Evolutionary conservation across 805 yeast genomes (phyloP).

Genomic region (Lachancea lanzarotensis): DNA sequence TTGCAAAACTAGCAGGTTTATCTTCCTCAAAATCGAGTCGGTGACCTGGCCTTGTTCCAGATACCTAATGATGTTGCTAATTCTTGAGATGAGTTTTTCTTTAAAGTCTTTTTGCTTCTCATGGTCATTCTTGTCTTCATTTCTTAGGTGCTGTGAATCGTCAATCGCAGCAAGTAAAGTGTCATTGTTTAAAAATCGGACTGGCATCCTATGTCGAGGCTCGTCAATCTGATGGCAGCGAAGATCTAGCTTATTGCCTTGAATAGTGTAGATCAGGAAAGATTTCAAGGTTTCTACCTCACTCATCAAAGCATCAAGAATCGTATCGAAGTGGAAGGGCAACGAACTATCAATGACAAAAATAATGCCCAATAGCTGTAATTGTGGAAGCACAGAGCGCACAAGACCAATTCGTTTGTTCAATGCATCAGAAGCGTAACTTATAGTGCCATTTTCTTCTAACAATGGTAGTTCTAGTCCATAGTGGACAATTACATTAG

Average conservation of each 20-base stretch:
- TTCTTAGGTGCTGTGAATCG: background rate
- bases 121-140: background rate
- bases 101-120: constrained; percentile 4
- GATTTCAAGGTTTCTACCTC: background rate
- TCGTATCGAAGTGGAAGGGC: background rate
- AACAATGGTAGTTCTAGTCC: constrained; percentile 1
- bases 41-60: constrained; percentile 9
- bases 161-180: background rate
- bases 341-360: background rate
- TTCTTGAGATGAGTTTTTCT: constrained; percentile 11
- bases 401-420: constrained; percentile 1
- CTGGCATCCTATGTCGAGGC: background rate
- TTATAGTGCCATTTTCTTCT: background rate
- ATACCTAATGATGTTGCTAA: constrained; percentile 19
- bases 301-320: background rate
- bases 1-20: constrained; percentile 19
- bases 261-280: constrained; percentile 1
- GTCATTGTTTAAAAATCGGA: background rate
- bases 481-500: background rate
- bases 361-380: constrained; percentile 1
- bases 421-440: background rate
- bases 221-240: constrained; percentile 2
- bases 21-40: constrained; percentile 17
- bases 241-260: background rate
- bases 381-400: background rate